Percentiles rank a stretch among this genome's conserved stretches.
These are phyloP conservation scores for Pleurotus cornucopiae DNA, from an alignment of 768 basidiomycete genomes.

Conservation along the genomic window DNA sequence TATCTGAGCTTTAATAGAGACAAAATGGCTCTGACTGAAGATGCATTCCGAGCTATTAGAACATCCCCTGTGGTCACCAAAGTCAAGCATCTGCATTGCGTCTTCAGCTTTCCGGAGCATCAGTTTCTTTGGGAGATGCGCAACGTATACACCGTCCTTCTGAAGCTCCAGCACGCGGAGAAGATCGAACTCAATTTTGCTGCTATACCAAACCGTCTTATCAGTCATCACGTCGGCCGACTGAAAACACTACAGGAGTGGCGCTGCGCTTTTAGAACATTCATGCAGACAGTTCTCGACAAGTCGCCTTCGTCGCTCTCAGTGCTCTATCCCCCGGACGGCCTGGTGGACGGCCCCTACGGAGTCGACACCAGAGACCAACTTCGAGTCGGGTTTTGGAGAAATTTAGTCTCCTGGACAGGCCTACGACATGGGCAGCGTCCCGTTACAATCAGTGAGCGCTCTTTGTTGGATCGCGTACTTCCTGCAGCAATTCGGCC, in stretches of 20 bases:
- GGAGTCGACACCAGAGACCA: no score
- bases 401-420: no score
- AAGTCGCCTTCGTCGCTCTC: not conserved
- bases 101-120: conserved; percentile 1
- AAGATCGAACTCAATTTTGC: not conserved
- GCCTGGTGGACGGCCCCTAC: no score
- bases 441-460: no score
- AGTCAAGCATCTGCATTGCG: conserved; percentile 1
- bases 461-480: no score
- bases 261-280: not conserved
- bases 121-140: conserved; percentile 3
- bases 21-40: not conserved
- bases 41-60: not conserved
- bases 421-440: no score
- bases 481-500: no score
- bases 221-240: not conserved
- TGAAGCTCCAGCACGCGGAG: not conserved
- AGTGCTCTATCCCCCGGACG: no score
- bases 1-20: not conserved
- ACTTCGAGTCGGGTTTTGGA: no score
- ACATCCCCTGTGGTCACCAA: conserved; percentile 1
- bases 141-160: not conserved
- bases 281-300: not conserved
- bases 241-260: not conserved
- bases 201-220: not conserved